phyloP scores from a whole-genome alignment of 441 rosid species.

The Populus hybrid region DNA sequence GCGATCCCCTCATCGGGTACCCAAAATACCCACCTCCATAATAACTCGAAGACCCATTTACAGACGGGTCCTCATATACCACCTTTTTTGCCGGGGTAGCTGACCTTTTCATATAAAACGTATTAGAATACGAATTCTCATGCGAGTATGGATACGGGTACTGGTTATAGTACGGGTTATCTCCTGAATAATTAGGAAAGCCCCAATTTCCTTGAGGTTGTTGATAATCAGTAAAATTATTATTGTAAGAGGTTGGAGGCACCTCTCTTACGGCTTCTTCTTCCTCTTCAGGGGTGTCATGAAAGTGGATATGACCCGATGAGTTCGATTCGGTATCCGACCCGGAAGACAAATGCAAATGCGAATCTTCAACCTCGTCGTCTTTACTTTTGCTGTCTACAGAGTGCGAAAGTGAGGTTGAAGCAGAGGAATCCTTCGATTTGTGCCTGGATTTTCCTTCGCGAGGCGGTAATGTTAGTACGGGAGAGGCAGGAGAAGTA shows the following conservation, averaged over 20 bases:
- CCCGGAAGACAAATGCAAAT: slow-evolving; percentile 62
- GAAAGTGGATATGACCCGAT: slow-evolving; percentile 53
- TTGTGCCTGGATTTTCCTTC: slow-evolving; percentile 46
- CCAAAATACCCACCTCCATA: slow-evolving; percentile 52
- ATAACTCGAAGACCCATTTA: slow-evolving; percentile 40
- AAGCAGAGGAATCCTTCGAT: slow-evolving; percentile 47
- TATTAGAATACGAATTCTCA: slow-evolving; percentile 10
- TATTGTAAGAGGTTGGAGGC: slow-evolving; percentile 18
- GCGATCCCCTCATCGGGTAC: slow-evolving; percentile 40
- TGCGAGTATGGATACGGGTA: background rate
- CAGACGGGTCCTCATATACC: slow-evolving; percentile 64
- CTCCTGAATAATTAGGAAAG: slow-evolving; percentile 2
- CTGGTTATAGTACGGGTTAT: background rate
- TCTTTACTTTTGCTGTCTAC: slow-evolving; percentile 17
- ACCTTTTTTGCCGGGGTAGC: slow-evolving; percentile 59
- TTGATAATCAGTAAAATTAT: slow-evolving; percentile 13
- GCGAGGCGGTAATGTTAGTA: slow-evolving; percentile 73
- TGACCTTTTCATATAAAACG: slow-evolving; percentile 76
- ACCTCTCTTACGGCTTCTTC: slow-evolving; percentile 12
- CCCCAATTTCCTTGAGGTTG: slow-evolving; percentile 36
- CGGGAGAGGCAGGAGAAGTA: slow-evolving; percentile 59
- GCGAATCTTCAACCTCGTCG: slow-evolving; percentile 45
- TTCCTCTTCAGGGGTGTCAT: slow-evolving; percentile 25
- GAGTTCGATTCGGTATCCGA: slow-evolving; percentile 46
- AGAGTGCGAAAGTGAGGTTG: slow-evolving; percentile 67